Evolutionary conservation across 2,329 filamentous ascomycete genomes (phyloP), one percentile per base, ranked within the genome.

Genomic region (Myotisia sp.): DNA sequence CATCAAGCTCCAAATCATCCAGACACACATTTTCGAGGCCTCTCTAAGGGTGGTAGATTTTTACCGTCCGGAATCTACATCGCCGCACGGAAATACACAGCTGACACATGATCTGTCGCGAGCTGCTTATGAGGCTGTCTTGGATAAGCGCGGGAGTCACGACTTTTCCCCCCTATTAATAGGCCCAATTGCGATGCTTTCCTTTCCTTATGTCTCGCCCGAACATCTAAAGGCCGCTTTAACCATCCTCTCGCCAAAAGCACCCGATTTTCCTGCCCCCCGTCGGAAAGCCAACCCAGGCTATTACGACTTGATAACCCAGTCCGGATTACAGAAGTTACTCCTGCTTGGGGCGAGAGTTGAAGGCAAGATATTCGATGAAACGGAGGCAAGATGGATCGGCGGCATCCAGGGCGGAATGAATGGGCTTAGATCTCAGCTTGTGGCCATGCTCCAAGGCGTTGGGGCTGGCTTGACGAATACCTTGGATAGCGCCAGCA

Each of bases 11-110:
- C 79, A 92, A 55, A 81, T 92, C 17, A 65, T 98, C 37, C 79
- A 90, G 52, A 90, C 83, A 9, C 80, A 82, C 51, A 92, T 98
- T 51, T 83, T 98, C 53, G 76, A 78, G 44, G 74, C 82, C 12
- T 86, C 87, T 1, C 64, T 95, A 41, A 78, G 79, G 44, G 72
- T 95, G 33, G 76, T 86, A 41, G 87, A 95, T 52, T 92, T 85
- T 59, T 92, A 69, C 73, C 52, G 71, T 71, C 52, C 70, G 66
- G 42, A 58, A 59, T 10, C 14, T 5, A 27, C 44, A 13, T 41
- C 49, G 42, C 51, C 31, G 44, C 49, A 32, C 37, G 55, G 34
- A 51, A 48, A 62, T 39, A 51, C 56, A 4, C 43, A 52, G 5
- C 55, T 70, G 37, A 71, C 65, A 6, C 74, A 80, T 47, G 68